phyloP scores from a whole-genome alignment of 2,329 filamentous ascomycete genomes.

The Hymenoscyphus fraxineus region DNA sequence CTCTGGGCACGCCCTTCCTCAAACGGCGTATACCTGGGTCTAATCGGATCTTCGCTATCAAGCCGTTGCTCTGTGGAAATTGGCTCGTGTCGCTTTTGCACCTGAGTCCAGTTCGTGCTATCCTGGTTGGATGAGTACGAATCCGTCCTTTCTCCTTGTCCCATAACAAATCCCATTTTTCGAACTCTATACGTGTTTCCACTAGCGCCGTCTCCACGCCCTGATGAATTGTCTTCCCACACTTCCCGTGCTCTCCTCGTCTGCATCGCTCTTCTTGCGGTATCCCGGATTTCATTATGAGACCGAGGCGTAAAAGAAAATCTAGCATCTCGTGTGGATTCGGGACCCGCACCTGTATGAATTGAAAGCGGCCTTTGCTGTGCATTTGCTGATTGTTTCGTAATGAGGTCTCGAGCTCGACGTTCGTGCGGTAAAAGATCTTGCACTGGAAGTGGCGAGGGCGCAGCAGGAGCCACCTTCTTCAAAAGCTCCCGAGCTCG shows the following conservation, averaged over 20 bases:
- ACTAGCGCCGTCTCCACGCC: not conserved
- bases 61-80: not conserved
- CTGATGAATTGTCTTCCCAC: not conserved
- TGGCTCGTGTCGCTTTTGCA: not conserved
- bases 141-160: not conserved
- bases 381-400: slow-evolving; percentile 9
- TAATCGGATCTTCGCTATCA: not conserved
- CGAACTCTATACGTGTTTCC: not conserved
- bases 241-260: slow-evolving; percentile 14
- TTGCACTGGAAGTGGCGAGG: not conserved
- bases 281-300: slow-evolving; percentile 10
- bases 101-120: slow-evolving; percentile 7
- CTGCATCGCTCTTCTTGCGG: slow-evolving; percentile 9
- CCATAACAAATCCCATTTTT: slow-evolving; percentile 13
- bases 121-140: slow-evolving; percentile 14
- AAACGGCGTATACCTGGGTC: slow-evolving; percentile 14
- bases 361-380: slow-evolving; percentile 19
- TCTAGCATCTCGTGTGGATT: slow-evolving; percentile 27
- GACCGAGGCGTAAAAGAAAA: slow-evolving; percentile 7
- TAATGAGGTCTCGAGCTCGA: slow-evolving; percentile 26
- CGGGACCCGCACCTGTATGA: slow-evolving; percentile 26
- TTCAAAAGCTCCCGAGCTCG: slow-evolving; percentile 24
- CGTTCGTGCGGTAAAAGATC: slow-evolving; percentile 30
- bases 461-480: not conserved
- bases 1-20: slow-evolving; percentile 24